Evolutionary conservation across 164 flowering plant genomes (phyloP).

Genomic region (Kalanchoe fedtschenkoi): DNA sequence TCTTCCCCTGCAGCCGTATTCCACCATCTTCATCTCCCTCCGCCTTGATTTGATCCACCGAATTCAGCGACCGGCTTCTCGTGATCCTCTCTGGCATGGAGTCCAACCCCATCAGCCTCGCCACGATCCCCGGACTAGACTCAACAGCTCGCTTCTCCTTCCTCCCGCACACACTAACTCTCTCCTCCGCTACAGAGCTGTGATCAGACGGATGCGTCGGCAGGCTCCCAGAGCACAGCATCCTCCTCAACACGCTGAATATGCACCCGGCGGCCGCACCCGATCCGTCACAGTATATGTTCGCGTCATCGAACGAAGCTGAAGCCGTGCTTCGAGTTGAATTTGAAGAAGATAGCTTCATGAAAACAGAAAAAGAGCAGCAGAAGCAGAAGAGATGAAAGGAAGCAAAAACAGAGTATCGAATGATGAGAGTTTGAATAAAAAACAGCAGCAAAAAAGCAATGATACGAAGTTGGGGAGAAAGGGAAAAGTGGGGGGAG

Average conservation of each 20-base stretch:
- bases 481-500: background rate
- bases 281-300: constrained; percentile 13
- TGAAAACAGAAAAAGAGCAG: constrained; percentile 14
- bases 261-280: constrained; percentile 25
- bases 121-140: constrained; percentile 34
- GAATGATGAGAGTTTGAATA: background rate
- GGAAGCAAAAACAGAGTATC: background rate
- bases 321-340: constrained; percentile 13
- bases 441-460: background rate
- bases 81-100: constrained; percentile 23
- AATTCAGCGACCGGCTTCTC: constrained; percentile 31
- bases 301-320: constrained; percentile 2
- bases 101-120: constrained; percentile 66
- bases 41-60: constrained; percentile 12
- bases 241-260: constrained; percentile 25
- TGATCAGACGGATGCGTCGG: constrained; percentile 34
- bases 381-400: background rate
- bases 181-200: background rate
- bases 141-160: constrained; percentile 1
- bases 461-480: background rate
- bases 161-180: background rate
- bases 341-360: constrained; percentile 15
- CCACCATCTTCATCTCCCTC: constrained; percentile 10
- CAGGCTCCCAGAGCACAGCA: constrained; percentile 35
- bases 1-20: no score